phyloP scores from a whole-genome alignment of 78 protist genomes.

The Polysphondylium violaceum region DNA sequence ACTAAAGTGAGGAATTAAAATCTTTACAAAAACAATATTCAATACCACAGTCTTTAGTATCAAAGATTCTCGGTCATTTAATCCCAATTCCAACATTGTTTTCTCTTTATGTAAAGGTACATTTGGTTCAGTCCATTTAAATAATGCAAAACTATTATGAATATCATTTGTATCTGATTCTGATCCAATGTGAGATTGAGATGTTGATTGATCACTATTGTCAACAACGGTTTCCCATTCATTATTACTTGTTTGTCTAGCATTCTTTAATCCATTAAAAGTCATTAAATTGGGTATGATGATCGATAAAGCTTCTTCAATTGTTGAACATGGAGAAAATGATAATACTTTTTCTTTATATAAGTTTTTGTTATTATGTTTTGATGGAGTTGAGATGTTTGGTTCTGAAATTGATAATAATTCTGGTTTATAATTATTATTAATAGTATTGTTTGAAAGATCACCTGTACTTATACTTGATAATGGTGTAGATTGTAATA shows the following conservation, averaged over 20 bases:
- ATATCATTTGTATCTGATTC: background rate
- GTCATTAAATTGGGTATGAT: constrained; percentile 25
- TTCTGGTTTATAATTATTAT: background rate
- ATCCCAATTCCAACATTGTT: constrained; percentile 35
- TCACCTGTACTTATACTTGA: background rate
- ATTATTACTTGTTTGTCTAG: constrained; percentile 25
- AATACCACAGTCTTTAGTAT: constrained; percentile 16
- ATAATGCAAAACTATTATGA: constrained; percentile 19
- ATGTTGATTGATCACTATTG: background rate
- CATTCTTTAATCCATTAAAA: constrained; percentile 37
- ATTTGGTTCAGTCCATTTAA: background rate
- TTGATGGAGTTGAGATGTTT: background rate
- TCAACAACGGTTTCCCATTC: constrained; percentile 69
- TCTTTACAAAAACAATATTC: constrained; percentile 18
- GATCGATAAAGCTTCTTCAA: constrained; percentile 33
- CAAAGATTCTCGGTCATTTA: constrained; percentile 1
- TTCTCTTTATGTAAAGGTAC: constrained; percentile 60
- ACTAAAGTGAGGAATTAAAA: constrained; percentile 45
- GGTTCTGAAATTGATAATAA: background rate
- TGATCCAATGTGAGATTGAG: no score
- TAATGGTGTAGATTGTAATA: no score
- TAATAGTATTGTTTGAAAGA: background rate
- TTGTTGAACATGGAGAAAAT: constrained; percentile 62
- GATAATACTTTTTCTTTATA: constrained; percentile 9
- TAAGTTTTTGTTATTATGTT: background rate